Evolutionary conservation across 169 alveolate species (phyloP).

Genomic region (Toxoplasma gondii): DNA sequence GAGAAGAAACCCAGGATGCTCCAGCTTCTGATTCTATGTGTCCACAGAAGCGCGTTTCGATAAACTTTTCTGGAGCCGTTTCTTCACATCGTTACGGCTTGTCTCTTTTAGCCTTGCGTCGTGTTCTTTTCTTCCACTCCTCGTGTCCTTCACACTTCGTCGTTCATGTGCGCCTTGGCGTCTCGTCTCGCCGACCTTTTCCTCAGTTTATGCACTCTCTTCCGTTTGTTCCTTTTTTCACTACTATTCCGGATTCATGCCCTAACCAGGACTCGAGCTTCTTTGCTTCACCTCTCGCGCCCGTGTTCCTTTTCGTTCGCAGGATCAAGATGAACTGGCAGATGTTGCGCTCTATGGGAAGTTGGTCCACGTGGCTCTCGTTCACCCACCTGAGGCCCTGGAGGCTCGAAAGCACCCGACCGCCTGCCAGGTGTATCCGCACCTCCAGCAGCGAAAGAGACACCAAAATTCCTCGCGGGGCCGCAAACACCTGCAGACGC

Average conservation of each 20-base stretch:
- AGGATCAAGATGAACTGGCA: conserved; percentile 59
- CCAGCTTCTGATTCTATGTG: too few species aligned
- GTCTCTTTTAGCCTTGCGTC: neutral
- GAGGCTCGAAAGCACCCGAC: conserved; percentile 46
- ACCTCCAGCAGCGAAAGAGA: conserved; percentile 40
- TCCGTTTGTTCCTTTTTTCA: too few species aligned
- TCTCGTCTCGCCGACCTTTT: too few species aligned
- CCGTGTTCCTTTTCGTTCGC: neutral
- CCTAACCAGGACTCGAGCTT: too few species aligned
- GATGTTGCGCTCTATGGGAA: conserved; percentile 59
- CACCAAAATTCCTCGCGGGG: neutral
- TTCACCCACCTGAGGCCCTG: conserved; percentile 60
- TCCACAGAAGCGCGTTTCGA: too few species aligned
- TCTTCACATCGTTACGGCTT: neutral
- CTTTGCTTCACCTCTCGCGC: too few species aligned
- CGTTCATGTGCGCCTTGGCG: too few species aligned
- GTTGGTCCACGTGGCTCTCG: conserved; percentile 61
- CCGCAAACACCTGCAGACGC: neutral
- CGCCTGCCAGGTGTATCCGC: conserved; percentile 63
- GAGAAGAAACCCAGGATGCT: too few species aligned
- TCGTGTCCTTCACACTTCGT: too few species aligned
- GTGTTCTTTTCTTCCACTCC: neutral
- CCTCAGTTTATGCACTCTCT: too few species aligned
- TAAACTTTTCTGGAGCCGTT: too few species aligned
- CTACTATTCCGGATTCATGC: too few species aligned